phyloP scores from a whole-genome alignment of 2,329 filamentous ascomycete genomes.

The Lachnellula willkommii region DNA sequence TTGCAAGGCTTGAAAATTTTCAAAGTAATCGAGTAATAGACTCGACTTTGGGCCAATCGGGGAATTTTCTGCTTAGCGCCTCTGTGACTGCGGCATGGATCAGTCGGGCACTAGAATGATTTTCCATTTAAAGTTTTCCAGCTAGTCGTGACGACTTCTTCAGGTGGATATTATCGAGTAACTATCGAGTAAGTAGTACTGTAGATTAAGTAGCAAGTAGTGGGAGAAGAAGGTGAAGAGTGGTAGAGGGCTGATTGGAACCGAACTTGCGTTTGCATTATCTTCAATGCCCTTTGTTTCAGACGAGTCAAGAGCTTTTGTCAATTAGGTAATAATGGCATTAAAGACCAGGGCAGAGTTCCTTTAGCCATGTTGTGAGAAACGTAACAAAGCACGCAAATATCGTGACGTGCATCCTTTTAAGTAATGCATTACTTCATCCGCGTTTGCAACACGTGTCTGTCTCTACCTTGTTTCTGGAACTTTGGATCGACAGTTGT shows the following conservation, averaged over 20 bases:
- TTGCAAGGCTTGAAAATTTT: too few relatives aligned
- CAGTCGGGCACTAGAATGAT: neutral
- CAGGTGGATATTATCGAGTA: constrained; percentile 21
- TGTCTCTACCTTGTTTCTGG: neutral
- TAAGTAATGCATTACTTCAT: constrained; percentile 15
- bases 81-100: neutral
- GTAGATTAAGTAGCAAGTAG: neutral
- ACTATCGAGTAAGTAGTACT: constrained; percentile 15
- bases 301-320: neutral
- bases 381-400: constrained; percentile 4
- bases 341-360: neutral
- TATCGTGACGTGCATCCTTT: neutral
- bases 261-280: neutral
- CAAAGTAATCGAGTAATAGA: constrained; percentile 1
- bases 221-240: constrained; percentile 1
- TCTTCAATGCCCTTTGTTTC: neutral
- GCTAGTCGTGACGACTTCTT: neutral
- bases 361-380: neutral
- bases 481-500: neutral
- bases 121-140: neutral
- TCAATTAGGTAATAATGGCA: constrained; percentile 13
- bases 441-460: neutral
- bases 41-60: neutral
- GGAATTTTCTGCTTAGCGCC: neutral
- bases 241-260: neutral